Percentiles rank a stretch among this genome's conserved stretches.
phyloP scores from a whole-genome alignment of 129 eudicot genomes.

The Escallonia rubra region DNA sequence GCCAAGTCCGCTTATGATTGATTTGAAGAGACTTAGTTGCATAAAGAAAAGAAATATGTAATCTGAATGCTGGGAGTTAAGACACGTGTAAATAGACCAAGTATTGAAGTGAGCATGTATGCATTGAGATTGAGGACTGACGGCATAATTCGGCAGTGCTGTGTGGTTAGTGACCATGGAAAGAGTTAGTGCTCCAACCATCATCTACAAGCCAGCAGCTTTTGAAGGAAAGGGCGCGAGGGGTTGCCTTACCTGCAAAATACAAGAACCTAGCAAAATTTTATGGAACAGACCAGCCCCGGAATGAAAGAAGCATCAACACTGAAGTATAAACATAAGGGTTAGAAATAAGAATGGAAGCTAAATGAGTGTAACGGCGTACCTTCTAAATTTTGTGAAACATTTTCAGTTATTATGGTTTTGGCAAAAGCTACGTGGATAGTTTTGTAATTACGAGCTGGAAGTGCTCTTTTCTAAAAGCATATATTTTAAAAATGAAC shows the following conservation, averaged over 20 bases:
- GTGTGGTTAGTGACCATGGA: constrained; percentile 24
- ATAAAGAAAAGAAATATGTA: neutral
- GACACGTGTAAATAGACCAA: neutral
- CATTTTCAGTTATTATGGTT: neutral
- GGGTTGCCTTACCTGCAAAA: constrained; percentile 14
- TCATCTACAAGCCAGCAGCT: constrained; percentile 22
- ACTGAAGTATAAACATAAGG: neutral
- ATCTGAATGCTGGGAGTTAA: neutral
- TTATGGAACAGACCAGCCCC: neutral
- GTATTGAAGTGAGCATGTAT: neutral
- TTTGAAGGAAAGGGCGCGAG: neutral
- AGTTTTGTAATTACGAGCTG: too few species aligned
- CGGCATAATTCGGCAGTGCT: constrained; percentile 31
- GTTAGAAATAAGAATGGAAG: neutral
- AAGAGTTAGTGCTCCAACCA: constrained; percentile 34
- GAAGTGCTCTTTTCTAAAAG: too few species aligned
- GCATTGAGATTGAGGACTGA: constrained; percentile 1
- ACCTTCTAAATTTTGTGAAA: neutral
- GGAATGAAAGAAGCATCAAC: neutral
- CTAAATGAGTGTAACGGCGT: too few species aligned
- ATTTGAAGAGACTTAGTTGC: neutral
- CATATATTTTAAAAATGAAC: too few species aligned
- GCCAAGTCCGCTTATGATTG: neutral
- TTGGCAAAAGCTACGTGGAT: too few species aligned
- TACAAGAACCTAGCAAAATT: constrained; percentile 3